A percentile compares a stretch with the other conserved stretches of the same genome.
Conservation (phyloP, 352 stramenopile genomes). For the Globisporangium spiculum region DNA sequence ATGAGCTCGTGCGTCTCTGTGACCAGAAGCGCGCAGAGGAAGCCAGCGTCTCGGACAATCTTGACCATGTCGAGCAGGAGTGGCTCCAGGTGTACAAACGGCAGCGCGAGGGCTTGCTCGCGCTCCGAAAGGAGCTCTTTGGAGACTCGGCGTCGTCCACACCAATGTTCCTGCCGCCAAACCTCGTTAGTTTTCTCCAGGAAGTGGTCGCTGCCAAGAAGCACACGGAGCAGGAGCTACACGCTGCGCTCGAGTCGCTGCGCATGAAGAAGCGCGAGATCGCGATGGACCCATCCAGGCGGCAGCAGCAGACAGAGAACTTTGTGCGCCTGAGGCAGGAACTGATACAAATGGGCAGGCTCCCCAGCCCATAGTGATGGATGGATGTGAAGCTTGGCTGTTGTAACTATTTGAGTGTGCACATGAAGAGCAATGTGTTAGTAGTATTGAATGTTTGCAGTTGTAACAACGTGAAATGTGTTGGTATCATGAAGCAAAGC, state of each 20-base stretch:
- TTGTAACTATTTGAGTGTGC: neutral
- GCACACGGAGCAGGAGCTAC: slow-evolving; percentile 11
- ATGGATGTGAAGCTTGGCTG: neutral
- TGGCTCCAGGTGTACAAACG: slow-evolving; percentile 7
- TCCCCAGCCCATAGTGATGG: slow-evolving; percentile 23
- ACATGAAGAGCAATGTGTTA: neutral
- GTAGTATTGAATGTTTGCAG: neutral
- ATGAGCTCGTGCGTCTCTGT: slow-evolving; percentile 15
- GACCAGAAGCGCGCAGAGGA: slow-evolving; percentile 9
- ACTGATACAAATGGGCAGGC: slow-evolving; percentile 20
- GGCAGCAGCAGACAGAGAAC: slow-evolving; percentile 9
- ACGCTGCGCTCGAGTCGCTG: slow-evolving; percentile 11
- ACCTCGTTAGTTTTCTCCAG: slow-evolving; percentile 64
- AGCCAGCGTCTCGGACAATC: neutral
- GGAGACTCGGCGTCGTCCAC: slow-evolving; percentile 34
- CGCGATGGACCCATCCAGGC: slow-evolving; percentile 11
- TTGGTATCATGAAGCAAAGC: neutral
- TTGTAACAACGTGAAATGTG: neutral
- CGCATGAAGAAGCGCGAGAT: slow-evolving; percentile 17
- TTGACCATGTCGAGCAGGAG: slow-evolving; percentile 8
- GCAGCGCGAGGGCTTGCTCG: neutral
- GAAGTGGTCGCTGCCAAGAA: slow-evolving; percentile 14
- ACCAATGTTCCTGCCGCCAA: slow-evolving; percentile 89
- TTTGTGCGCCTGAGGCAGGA: slow-evolving; percentile 30
- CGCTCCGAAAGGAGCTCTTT: slow-evolving; percentile 15